Percentiles rank a stretch among this genome's conserved stretches.
Conservation (phyloP, 2,329 filamentous ascomycete genomes). For the Geosmithia flava region DNA sequence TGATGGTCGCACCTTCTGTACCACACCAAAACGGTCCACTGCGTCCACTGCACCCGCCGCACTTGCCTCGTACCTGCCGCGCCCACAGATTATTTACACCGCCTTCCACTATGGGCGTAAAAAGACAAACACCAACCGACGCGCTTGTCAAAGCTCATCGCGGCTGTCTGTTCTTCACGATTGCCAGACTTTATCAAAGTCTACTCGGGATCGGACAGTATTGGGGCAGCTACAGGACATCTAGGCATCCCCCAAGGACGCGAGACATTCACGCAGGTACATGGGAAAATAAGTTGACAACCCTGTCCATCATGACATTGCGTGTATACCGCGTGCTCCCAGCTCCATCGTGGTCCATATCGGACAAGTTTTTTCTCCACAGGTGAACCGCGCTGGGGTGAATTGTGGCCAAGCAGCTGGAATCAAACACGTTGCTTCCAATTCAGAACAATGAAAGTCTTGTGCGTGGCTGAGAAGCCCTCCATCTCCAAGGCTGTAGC, state of each 20-base stretch:
- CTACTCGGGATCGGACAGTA: background rate
- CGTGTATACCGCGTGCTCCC: background rate
- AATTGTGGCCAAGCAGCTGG: background rate
- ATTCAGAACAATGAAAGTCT: conserved; percentile 32
- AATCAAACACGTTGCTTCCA: background rate
- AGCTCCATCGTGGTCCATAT: conserved; percentile 1
- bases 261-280: background rate
- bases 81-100: background rate
- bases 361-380: background rate
- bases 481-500: conserved; percentile 94
- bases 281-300: background rate
- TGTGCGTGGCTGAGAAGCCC: conserved; percentile 57
- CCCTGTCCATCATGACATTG: conserved; percentile 3
- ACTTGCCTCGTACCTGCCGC: no score
- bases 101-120: background rate
- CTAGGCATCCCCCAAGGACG: background rate
- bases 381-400: background rate
- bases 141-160: background rate
- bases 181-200: background rate
- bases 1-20: background rate
- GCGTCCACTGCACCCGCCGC: background rate
- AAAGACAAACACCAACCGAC: background rate
- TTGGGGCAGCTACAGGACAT: background rate
- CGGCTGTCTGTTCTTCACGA: background rate
- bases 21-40: background rate